phyloP scores from a whole-genome alignment of 192 early-diverging fungal genomes.

The Entophlyctis luteolus region DNA sequence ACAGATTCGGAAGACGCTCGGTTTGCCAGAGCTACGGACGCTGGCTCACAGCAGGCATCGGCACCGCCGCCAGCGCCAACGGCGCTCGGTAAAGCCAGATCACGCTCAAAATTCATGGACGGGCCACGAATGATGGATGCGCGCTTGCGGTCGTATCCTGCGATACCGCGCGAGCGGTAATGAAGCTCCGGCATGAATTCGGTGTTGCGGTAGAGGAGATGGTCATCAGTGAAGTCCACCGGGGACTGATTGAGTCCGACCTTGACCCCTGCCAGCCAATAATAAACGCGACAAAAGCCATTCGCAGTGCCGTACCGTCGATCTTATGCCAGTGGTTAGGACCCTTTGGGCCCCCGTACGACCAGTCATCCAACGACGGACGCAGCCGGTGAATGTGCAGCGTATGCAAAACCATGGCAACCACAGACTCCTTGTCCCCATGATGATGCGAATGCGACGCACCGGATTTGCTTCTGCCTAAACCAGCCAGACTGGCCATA shows the following conservation, averaged over 20 bases:
- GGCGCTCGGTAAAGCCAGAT: no score
- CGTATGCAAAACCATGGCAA: background rate
- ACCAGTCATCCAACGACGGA: background rate
- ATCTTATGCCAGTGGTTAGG: background rate
- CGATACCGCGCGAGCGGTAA: background rate
- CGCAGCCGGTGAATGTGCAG: background rate
- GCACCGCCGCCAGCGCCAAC: no score
- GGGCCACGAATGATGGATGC: background rate
- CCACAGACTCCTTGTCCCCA: no score
- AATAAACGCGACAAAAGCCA: no score
- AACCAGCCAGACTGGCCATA: no score
- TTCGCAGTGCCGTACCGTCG: constrained; percentile 10
- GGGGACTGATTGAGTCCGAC: constrained; percentile 11
- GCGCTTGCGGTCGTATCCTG: background rate
- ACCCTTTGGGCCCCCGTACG: background rate
- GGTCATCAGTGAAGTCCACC: constrained; percentile 3
- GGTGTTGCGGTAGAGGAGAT: background rate
- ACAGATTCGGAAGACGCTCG: background rate
- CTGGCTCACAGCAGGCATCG: background rate
- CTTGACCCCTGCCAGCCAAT: constrained; percentile 8
- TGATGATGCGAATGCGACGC: no score
- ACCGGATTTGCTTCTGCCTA: no score
- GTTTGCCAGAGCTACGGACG: background rate
- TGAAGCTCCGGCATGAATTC: constrained; percentile 19
- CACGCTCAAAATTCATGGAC: background rate